Conservation (phyloP, 345 rosid genomes). For the Isatis tinctoria region DNA sequence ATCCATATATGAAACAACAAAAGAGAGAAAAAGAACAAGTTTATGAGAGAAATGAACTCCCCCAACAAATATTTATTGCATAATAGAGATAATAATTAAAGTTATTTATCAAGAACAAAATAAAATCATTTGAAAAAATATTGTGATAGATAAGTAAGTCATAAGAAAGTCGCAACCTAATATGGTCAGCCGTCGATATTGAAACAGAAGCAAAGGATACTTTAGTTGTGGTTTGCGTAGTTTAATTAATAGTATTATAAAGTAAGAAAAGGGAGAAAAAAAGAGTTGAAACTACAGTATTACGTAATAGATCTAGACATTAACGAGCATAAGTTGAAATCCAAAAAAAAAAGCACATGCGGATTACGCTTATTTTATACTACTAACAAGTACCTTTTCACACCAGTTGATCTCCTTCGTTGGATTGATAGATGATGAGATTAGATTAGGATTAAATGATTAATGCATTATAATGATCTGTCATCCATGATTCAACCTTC, state of each 20-base stretch:
- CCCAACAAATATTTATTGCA: too few relatives aligned
- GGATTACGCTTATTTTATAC: not conserved
- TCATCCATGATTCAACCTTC: constrained; percentile 11
- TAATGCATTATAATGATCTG: constrained; percentile 18
- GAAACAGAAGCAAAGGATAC: constrained; percentile 2
- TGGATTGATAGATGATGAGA: constrained; percentile 11
- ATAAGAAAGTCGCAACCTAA: constrained; percentile 4
- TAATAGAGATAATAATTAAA: not conserved
- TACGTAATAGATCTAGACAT: constrained; percentile 14
- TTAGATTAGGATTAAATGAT: constrained; percentile 6
- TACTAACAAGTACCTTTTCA: not conserved
- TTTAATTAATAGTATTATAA: not conserved
- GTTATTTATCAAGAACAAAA: not conserved
- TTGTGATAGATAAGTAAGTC: not conserved
- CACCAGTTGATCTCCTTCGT: constrained; percentile 3
- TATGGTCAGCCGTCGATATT: constrained; percentile 22
- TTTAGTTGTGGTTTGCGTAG: not conserved
- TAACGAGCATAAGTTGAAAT: not conserved
- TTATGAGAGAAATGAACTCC: too few relatives aligned
- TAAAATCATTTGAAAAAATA: too few relatives aligned
- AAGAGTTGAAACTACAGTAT: not conserved
- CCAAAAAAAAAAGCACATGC: not conserved
- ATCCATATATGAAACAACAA: too few relatives aligned
- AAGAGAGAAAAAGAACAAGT: too few relatives aligned
- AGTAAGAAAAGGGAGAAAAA: not conserved